Conservation (phyloP, 2,329 filamentous ascomycete species). For the Aspergillus japonicus region DNA sequence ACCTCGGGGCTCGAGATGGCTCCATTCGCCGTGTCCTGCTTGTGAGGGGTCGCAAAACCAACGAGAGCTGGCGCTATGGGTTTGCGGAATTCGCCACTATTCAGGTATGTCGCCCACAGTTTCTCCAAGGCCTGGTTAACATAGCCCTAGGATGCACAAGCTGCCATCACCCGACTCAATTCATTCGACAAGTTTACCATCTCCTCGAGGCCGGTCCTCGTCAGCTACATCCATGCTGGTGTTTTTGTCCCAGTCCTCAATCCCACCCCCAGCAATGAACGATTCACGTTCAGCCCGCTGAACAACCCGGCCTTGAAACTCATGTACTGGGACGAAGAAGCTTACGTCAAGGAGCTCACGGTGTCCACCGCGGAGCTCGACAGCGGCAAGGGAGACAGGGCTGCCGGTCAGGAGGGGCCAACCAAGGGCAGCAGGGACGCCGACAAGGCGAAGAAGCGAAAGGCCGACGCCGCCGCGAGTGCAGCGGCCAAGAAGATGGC, state of each 20-base stretch:
- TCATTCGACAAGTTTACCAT: conserved; percentile 75
- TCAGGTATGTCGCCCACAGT: conserved; percentile 43
- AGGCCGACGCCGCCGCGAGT: conserved; percentile 42
- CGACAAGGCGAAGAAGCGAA: conserved; percentile 49
- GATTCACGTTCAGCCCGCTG: conserved; percentile 68
- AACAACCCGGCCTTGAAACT: conserved; percentile 67
- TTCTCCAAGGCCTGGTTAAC: conserved; percentile 5
- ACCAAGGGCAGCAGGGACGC: conserved; percentile 39
- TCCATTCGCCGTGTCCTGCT: conserved; percentile 76
- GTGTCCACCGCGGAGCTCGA: conserved; percentile 56
- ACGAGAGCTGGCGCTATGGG: conserved; percentile 76
- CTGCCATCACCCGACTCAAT: conserved; percentile 69
- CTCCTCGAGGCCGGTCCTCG: conserved; percentile 66
- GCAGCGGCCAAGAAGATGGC: conserved; percentile 46
- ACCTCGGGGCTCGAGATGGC: conserved; percentile 68
- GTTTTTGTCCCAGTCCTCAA: conserved; percentile 76
- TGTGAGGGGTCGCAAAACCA: conserved; percentile 68
- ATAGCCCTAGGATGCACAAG: conserved; percentile 61
- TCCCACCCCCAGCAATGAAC: conserved; percentile 56
- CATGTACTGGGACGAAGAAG: conserved; percentile 73
- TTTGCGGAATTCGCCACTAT: conserved; percentile 80
- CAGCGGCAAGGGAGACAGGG: conserved; percentile 22
- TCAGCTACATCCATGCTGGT: conserved; percentile 78
- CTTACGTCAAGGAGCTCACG: conserved; percentile 65
- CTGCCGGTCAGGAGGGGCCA: conserved; percentile 22